These are phyloP conservation scores for Lentinula sp. DNA, from an alignment of 768 basidiomycete species.

Conservation along the genomic window DNA sequence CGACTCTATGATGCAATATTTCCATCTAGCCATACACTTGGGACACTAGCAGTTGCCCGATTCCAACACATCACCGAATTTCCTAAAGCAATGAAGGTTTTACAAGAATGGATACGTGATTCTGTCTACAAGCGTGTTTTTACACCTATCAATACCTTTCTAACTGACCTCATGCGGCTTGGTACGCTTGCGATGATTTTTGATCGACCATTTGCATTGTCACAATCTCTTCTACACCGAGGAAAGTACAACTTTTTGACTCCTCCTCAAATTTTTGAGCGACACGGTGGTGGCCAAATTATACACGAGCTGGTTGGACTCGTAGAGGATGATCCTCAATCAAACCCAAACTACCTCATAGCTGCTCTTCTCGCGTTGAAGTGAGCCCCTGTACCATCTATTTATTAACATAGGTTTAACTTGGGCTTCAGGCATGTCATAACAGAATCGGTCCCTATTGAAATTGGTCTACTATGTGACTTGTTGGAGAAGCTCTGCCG, in stretches of 20 bases:
- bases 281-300: constrained; percentile 9
- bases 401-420: too few species aligned
- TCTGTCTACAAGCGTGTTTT: constrained; percentile 28
- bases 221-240: constrained; percentile 28
- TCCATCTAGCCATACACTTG: constrained; percentile 40
- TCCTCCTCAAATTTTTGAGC: constrained; percentile 12
- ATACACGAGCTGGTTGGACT: constrained; percentile 15
- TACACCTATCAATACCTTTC: constrained; percentile 18
- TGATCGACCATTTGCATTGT: constrained; percentile 19
- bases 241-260: constrained; percentile 18
- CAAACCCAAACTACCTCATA: neutral
- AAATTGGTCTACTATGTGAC: constrained; percentile 45
- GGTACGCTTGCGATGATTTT: constrained; percentile 31
- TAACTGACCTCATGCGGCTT: constrained; percentile 34
- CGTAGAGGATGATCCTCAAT: neutral
- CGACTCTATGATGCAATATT: constrained; percentile 43
- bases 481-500: constrained; percentile 43
- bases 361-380: neutral
- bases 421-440: constrained; percentile 35
- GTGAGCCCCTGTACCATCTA: neutral
- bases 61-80: constrained; percentile 32
- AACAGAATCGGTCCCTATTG: constrained; percentile 27
- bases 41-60: constrained; percentile 31
- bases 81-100: constrained; percentile 23
- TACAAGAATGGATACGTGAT: constrained; percentile 41